Base-by-base conservation (phyloP, 2,329 filamentous ascomycete species). In the Ophiostoma populinum region DNA sequence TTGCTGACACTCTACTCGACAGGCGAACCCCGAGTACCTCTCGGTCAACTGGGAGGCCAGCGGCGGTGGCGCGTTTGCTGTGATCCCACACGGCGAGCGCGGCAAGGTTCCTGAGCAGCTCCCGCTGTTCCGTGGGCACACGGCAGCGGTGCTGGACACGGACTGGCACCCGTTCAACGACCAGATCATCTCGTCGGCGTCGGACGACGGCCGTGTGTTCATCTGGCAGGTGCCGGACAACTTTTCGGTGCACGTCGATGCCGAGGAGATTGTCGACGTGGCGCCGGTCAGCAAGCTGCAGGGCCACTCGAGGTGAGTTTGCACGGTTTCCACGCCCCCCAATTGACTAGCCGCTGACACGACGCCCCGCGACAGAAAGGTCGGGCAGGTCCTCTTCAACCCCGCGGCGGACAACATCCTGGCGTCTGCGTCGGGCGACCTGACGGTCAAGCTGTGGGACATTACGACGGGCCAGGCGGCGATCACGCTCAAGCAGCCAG, bases 111-210 rank as follows among this genome's bases (percentile, higher is more conserved):
- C 90, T 33, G 90, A 95, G 54, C 76, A 81, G 51, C 80, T 98
- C 47, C 90, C 90, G 41, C 67, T 98, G 50, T 98, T 95, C 59
- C 78, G 90, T 48, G 90, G 90, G 41, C 90, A 98, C 58, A 98
- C 90, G 28, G 85, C 85, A 33, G 76, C 87, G 40, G 90, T 98
- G 34, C 70, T 98, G 52, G 90, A 98, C 58, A 95, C 87, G 46
- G 90, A 98, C 64, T 98, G 87, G 87, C 87, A 85, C 56, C 90
- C 90, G 16, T 95, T 95, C 64, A 85, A 98, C 61, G 87, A 98
- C 56, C 76, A 72, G 41, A 60, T 98, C 48, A 75, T 98, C 51
- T 83, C 87, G 13, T 98, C 90, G 32, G 86, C 80, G 40, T 93
- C 87, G 35, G 90, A 98, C 53, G 90, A 98, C 58, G 87, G 80